phyloP scores from a whole-genome alignment of 1,284 basidiomycete genomes.

The Ustilago esculenta region DNA sequence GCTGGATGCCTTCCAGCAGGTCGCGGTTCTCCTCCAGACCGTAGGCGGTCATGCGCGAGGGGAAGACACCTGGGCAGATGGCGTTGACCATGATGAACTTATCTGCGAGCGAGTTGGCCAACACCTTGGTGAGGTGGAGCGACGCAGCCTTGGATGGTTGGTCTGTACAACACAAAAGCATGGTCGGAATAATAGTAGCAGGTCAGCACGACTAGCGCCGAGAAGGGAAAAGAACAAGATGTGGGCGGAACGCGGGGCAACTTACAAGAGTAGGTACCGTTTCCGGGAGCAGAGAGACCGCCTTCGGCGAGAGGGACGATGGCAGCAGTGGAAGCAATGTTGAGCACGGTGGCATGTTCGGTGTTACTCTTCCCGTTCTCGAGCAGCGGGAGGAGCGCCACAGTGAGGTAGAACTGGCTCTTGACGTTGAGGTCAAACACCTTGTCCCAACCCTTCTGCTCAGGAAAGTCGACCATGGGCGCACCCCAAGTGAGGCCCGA shows the following conservation, averaged over 20 bases:
- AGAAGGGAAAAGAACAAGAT: too few relatives aligned
- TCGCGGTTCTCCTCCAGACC: conserved; percentile 72
- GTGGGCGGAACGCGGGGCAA: background rate
- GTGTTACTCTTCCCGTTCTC: conserved; percentile 58
- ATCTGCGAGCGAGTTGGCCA: conserved; percentile 77
- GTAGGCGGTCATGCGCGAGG: conserved; percentile 85
- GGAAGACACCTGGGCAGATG: conserved; percentile 81
- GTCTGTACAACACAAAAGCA: conserved; percentile 21
- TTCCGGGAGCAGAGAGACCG: conserved; percentile 72
- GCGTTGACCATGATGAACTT: conserved; percentile 76
- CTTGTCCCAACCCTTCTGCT: conserved; percentile 77
- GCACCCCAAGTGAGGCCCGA: conserved; percentile 78
- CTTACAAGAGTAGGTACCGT: conserved; percentile 83
- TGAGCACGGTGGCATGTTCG: conserved; percentile 75
- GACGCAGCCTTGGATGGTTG: conserved; percentile 77
- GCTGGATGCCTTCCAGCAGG: conserved; percentile 58
- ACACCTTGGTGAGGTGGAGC: conserved; percentile 80
- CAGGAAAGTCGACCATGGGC: conserved; percentile 76
- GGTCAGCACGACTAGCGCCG: conserved; percentile 1
- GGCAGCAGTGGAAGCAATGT: conserved; percentile 80
- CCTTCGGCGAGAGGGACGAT: conserved; percentile 72
- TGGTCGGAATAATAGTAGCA: too few relatives aligned
- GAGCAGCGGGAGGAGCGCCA: conserved; percentile 61
- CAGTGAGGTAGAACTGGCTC: conserved; percentile 66
- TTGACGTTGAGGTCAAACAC: conserved; percentile 65